Base-by-base conservation (phyloP, 352 stramenopile genomes). In the Thalassiosira exigua region DNA sequence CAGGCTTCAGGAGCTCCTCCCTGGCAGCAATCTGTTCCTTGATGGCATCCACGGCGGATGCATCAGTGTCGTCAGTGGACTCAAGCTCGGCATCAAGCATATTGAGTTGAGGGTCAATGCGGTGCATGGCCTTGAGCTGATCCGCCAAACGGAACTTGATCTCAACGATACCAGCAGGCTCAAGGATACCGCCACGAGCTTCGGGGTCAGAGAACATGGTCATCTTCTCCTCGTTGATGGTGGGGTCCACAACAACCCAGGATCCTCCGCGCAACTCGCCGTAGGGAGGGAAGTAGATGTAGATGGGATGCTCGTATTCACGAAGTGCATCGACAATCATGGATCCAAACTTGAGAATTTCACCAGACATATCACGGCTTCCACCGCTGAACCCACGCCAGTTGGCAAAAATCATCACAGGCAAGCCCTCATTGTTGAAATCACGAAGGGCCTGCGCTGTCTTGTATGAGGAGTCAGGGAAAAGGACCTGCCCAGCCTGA, bases 381-480 rank as follows among this genome's bases (percentile, higher is more conserved):
- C 90, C 90, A 62, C 90, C 90, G 66, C 62, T 86, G 68, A 94
- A 94, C 79, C 97, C 97, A 85, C 97, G 94, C 98, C 98, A 99
- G 94, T 99, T 99, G 42, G 97, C 97, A 69, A 99, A 97, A 84
- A 99, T 99, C 86, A 99, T 98, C 30, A 99, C 90, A 50, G 97
- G 98, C 67, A 99, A 89, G 69, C 98, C 97, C 89, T 99, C 98
- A 68, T 97, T 97, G 62, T 95, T 95, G 88, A 99, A 99, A 90
- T 99, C 98, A 75, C 94, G 91, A 85, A 99, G 99, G 26, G 97
- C 97, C 57, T 93, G 86, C 27, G 97, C 97, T 44, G 97, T 99
- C 96, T 99, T 99, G 94, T 98, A 98, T 7, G 97, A 98, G 22
- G 96, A 99, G 91, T 99, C 98, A 2, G 98, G 98, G 96, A 98